phyloP scores from a whole-genome alignment of 805 yeast genomes.

The Barnettozyma botsteinii region DNA sequence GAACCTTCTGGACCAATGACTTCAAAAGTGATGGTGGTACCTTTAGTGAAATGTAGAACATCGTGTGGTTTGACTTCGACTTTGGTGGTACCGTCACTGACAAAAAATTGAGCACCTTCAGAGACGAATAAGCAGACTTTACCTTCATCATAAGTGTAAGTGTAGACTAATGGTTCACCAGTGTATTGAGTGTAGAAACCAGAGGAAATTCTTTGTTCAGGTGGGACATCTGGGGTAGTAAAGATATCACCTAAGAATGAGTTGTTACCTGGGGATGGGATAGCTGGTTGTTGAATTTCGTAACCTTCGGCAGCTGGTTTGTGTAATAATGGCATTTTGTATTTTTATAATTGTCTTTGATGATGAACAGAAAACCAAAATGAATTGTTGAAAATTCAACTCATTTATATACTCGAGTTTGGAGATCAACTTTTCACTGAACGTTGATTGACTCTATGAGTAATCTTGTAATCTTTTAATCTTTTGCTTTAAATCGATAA shows the following conservation, averaged over 20 bases:
- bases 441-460: too few relatives aligned
- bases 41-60: constrained; percentile 61
- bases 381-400: background rate
- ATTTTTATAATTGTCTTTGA: background rate
- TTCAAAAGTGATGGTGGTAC: constrained; percentile 61
- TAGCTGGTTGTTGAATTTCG: constrained; percentile 48
- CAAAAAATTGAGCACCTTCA: constrained; percentile 48
- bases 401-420: too few relatives aligned
- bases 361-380: background rate
- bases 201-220: constrained; percentile 53
- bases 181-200: constrained; percentile 68
- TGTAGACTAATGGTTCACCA: constrained; percentile 65
- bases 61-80: constrained; percentile 59
- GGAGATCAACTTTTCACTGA: too few relatives aligned
- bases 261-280: constrained; percentile 62
- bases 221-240: constrained; percentile 56
- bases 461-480: too few relatives aligned
- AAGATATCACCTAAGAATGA: constrained; percentile 64
- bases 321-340: constrained; percentile 35
- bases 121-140: constrained; percentile 62
- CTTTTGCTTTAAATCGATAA: too few relatives aligned
- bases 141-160: constrained; percentile 64
- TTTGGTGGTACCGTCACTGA: constrained; percentile 58
- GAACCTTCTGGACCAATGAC: constrained; percentile 39
- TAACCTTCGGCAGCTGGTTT: constrained; percentile 48